These are phyloP conservation scores for Scleroderma citrinum DNA, from an alignment of 768 basidiomycete species.

Conservation along the genomic window DNA sequence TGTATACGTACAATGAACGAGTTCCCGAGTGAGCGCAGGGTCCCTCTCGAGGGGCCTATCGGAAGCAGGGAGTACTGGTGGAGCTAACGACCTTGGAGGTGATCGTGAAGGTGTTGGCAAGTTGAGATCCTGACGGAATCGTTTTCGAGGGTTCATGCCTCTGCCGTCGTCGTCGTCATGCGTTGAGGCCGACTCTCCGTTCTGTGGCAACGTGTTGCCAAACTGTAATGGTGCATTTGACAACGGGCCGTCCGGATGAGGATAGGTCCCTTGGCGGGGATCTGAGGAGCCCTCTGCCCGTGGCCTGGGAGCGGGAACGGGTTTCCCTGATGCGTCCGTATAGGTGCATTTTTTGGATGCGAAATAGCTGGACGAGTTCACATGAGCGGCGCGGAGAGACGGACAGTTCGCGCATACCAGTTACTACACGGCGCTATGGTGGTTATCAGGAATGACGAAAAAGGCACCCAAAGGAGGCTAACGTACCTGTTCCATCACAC, in stretches of 20 bases:
- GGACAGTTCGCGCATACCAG: slow-evolving; percentile 42
- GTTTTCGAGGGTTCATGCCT: slow-evolving; percentile 39
- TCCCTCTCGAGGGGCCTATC: slow-evolving; percentile 49
- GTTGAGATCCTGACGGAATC: slow-evolving; percentile 41
- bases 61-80: slow-evolving; percentile 25
- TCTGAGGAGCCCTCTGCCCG: slow-evolving; percentile 25
- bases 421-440: slow-evolving; percentile 71
- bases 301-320: slow-evolving; percentile 67
- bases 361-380: slow-evolving; percentile 50
- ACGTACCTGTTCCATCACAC: slow-evolving; percentile 74
- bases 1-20: slow-evolving; percentile 60
- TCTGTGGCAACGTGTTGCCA: slow-evolving; percentile 4
- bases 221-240: slow-evolving; percentile 12
- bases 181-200: slow-evolving; percentile 9
- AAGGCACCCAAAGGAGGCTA: slow-evolving; percentile 4
- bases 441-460: slow-evolving; percentile 3
- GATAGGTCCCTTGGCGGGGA: slow-evolving; percentile 13
- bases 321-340: slow-evolving; percentile 71
- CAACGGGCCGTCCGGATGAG: slow-evolving; percentile 10
- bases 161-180: slow-evolving; percentile 37
- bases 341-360: slow-evolving; percentile 79
- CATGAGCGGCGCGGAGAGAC: slow-evolving; percentile 1
- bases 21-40: slow-evolving; percentile 59
- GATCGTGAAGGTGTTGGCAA: slow-evolving; percentile 30
- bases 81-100: slow-evolving; percentile 32